A percentile compares a stretch with the other conserved stretches of the same genome.
These are phyloP conservation scores for Lactarius sanguifluus DNA, from an alignment of 768 basidiomycete species.

Conservation along the genomic window DNA sequence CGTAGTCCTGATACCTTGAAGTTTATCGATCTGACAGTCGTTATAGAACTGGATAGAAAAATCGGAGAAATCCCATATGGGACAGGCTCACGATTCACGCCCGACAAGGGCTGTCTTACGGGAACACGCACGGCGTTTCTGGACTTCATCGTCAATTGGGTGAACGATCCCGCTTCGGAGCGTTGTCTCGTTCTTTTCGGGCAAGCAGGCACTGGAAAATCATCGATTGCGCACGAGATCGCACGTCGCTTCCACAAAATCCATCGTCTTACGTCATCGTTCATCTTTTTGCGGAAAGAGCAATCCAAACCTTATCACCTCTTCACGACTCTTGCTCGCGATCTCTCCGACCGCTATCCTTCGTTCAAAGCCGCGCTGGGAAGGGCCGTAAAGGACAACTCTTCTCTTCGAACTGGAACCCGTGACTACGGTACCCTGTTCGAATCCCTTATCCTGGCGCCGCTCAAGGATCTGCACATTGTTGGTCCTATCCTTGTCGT, in stretches of 20 bases:
- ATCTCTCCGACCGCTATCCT: neutral
- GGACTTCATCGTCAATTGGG: neutral
- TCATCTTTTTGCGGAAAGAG: slow-evolving; percentile 2
- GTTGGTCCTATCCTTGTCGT: neutral
- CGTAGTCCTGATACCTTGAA: neutral
- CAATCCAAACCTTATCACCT: slow-evolving; percentile 1
- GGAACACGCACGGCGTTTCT: neutral
- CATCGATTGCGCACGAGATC: neutral
- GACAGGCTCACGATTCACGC: neutral
- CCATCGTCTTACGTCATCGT: neutral
- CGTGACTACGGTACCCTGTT: neutral
- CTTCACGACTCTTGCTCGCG: slow-evolving; percentile 1
- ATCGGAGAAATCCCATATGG: neutral
- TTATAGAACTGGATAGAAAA: neutral
- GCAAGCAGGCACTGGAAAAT: neutral
- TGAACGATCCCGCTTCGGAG: neutral
- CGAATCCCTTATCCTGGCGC: neutral
- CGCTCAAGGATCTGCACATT: neutral
- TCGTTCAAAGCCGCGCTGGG: neutral
- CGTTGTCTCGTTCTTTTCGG: slow-evolving; percentile 6
- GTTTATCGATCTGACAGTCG: neutral
- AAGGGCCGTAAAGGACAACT: neutral
- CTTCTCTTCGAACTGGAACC: neutral
- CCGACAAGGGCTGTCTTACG: neutral
- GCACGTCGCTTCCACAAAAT: neutral